Evolutionary conservation across 1,284 basidiomycete genomes (phyloP).

Genomic region (Marasmius fiardii): DNA sequence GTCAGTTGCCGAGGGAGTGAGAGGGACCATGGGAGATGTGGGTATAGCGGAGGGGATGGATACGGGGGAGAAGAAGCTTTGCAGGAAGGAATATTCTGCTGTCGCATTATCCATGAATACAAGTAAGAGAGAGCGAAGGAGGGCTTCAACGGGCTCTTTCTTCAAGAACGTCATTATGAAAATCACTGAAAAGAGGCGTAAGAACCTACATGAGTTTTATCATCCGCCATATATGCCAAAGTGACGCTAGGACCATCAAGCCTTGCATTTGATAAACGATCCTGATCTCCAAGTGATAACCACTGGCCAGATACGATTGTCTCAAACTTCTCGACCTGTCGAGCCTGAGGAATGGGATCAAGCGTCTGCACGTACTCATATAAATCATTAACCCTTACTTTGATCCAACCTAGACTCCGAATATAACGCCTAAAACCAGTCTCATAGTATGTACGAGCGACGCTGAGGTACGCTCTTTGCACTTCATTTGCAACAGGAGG

Average conservation of each 20-base stretch:
- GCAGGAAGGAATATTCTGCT: constrained; percentile 86
- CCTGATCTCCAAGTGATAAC: constrained; percentile 35
- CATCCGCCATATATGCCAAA: constrained; percentile 83
- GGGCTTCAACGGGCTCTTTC: constrained; percentile 81
- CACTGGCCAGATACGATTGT: constrained; percentile 45
- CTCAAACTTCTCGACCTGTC: constrained; percentile 63
- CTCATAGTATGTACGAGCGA: constrained; percentile 91
- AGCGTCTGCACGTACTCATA: constrained; percentile 2
- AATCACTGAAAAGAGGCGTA: constrained; percentile 1
- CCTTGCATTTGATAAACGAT: constrained; percentile 63
- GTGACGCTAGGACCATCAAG: constrained; percentile 80
- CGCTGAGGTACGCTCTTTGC: constrained; percentile 83
- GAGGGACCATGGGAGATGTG: constrained; percentile 20
- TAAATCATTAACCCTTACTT: constrained; percentile 40
- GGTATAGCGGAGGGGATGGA: constrained; percentile 22
- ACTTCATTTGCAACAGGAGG: constrained; percentile 85
- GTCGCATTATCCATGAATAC: constrained; percentile 93
- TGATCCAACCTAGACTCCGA: constrained; percentile 76
- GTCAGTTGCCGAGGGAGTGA: constrained; percentile 36
- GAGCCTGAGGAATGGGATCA: constrained; percentile 36
- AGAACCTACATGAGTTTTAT: constrained; percentile 72
- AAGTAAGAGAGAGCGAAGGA: constrained; percentile 81
- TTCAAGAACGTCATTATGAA: constrained; percentile 26
- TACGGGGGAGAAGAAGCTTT: constrained; percentile 70
- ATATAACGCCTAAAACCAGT: constrained; percentile 93